Evolutionary conservation across 2,329 filamentous ascomycete species (phyloP), one percentile per base, ranked within the genome.

Genomic region (Ascochyta pisi): DNA sequence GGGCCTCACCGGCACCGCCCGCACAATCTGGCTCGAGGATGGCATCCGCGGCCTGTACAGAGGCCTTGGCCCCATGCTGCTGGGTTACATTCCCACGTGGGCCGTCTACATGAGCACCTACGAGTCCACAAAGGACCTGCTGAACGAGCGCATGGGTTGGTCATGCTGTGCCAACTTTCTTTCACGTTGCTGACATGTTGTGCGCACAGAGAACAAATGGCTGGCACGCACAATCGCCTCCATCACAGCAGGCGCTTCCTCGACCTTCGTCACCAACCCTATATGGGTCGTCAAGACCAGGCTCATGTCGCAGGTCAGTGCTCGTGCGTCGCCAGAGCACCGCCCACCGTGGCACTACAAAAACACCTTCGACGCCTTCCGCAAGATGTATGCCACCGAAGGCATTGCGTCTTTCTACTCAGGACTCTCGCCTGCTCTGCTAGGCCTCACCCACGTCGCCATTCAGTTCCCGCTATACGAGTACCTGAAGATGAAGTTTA

Each of bases 281-380:
- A 99, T 99, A 58, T 99, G 95, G 95, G 95, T 99, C 34, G 96
- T 99, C 80, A 99, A 99, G 79, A 99, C 95, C 44, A 85, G 95
- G 64, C 85, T 99, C 66, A 98, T 98, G 95, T 96, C 95, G 34
- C 95, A 98, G 79, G 89, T 87, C 22, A 87, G 85, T 63, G 76
- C 81, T 34, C 82, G 79, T 58, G 80, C 84, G 62, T 82, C 77
- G 29, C 81, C 78, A 69, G 77, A 78, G 52, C 78, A 86, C 47
- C 83, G 86, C 51, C 84, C 87, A n/a, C 89, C 89, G 27, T 98
- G 93, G 92, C 90, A 97, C 73, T 99, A 99, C 77, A 86, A 83
- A 63, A 92, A 88, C 54, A 98, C 95, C 1, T 79, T 92, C 50
- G 95, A 99, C 78, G 95, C 95, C 3, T 93, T 92, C 49, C 89